phyloP scores from a whole-genome alignment of 1,284 basidiomycete genomes.

The Leccinum fuscescens region DNA sequence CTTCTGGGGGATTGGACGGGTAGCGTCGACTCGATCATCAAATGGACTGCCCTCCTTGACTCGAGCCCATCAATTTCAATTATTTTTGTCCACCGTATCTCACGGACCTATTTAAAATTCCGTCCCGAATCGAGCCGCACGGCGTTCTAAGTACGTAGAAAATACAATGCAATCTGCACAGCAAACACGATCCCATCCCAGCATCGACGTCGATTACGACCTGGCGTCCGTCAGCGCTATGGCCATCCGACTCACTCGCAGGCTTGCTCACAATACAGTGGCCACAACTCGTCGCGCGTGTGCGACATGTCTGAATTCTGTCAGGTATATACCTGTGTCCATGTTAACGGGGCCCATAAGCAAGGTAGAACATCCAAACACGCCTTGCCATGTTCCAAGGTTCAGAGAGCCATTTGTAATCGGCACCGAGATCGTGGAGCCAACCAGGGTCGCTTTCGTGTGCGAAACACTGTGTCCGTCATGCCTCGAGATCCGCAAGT shows the following conservation, averaged over 20 bases:
- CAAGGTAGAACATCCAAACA: conserved; percentile 9
- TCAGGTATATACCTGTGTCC: conserved; percentile 71
- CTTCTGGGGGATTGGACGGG: not conserved
- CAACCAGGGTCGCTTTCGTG: conserved; percentile 84
- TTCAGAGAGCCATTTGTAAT: conserved; percentile 82
- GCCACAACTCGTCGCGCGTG: conserved; percentile 75
- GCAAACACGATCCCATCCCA: not conserved
- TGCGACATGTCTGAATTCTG: conserved; percentile 71
- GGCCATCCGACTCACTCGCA: not conserved
- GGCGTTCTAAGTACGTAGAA: conserved; percentile 10
- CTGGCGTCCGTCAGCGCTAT: conserved; percentile 9
- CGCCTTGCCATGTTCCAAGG: conserved; percentile 90
- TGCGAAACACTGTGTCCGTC: conserved; percentile 65
- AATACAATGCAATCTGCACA: conserved; percentile 2
- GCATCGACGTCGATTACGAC: conserved; percentile 6
- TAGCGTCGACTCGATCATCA: not conserved
- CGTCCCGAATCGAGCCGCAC: conserved; percentile 15
- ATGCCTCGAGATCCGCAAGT: not conserved
- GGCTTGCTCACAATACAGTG: conserved; percentile 67
- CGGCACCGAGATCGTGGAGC: conserved; percentile 79
- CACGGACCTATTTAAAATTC: conserved; percentile 21
- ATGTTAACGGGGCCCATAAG: conserved; percentile 2
- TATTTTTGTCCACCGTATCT: conserved; percentile 20
- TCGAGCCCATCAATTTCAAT: conserved; percentile 19
- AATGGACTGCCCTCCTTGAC: conserved; percentile 2